A percentile compares a stretch with the other conserved stretches of the same genome.
Conservation (phyloP, 768 basidiomycete species). For the Auricularia heimuer region DNA sequence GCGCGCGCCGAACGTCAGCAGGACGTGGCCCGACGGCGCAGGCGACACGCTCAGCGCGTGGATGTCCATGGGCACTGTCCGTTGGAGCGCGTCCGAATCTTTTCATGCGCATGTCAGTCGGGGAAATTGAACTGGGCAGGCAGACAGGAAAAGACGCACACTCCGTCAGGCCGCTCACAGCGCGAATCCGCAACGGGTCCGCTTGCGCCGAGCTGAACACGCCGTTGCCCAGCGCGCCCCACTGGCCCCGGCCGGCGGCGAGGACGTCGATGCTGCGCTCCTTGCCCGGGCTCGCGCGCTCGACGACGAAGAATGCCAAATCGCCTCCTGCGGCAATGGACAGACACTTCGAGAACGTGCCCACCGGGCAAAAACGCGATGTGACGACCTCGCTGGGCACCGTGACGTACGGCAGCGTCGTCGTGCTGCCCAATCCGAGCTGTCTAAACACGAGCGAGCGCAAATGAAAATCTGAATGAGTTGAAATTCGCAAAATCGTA, state of each 20-base stretch:
- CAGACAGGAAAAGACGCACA: conserved; percentile 40
- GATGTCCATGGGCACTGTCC: conserved; percentile 56
- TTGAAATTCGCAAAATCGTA: not conserved
- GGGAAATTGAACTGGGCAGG: not conserved
- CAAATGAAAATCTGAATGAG: not conserved
- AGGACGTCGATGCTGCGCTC: conserved; percentile 45
- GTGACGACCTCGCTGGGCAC: conserved; percentile 80
- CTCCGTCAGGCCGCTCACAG: conserved; percentile 75
- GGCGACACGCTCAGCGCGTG: conserved; percentile 51
- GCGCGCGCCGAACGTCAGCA: conserved; percentile 61
- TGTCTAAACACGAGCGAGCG: conserved; percentile 39
- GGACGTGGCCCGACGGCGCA: conserved; percentile 48
- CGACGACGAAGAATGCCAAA: conserved; percentile 66
- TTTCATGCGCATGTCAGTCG: not conserved
- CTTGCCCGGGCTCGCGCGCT: conserved; percentile 29
- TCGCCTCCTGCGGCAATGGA: conserved; percentile 66
- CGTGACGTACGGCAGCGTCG: conserved; percentile 57
- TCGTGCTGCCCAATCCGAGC: conserved; percentile 61
- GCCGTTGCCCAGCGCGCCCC: conserved; percentile 64
- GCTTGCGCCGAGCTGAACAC: conserved; percentile 62
- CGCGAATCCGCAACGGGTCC: conserved; percentile 61
- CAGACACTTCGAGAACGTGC: conserved; percentile 49
- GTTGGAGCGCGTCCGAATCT: conserved; percentile 2
- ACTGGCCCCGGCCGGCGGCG: conserved; percentile 76
- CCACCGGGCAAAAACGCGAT: conserved; percentile 42